These are phyloP conservation scores for Leishmania mexicana DNA, from an alignment of 208 protist genomes.

Conservation along the genomic window DNA sequence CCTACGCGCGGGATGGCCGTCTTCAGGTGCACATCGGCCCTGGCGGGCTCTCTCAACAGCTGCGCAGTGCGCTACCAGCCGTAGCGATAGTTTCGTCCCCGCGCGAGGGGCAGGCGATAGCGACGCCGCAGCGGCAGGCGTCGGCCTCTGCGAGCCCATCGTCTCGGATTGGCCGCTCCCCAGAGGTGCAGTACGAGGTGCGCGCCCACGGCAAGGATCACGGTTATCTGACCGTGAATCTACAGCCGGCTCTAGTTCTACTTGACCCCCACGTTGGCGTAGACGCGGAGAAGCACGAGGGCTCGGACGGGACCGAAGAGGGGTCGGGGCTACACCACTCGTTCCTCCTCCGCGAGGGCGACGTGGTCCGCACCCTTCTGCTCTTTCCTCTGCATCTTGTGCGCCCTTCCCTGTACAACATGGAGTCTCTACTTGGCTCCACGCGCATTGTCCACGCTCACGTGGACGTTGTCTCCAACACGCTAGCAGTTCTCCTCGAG, in stretches of 20 bases:
- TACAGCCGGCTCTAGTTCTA: constrained; percentile 25
- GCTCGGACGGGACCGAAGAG: not conserved
- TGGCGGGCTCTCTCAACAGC: constrained; percentile 25
- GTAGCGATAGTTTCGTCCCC: not conserved
- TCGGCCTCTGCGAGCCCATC: not conserved
- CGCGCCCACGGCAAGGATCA: constrained; percentile 42
- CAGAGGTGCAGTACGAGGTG: constrained; percentile 46
- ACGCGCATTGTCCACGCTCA: constrained; percentile 53
- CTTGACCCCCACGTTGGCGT: constrained; percentile 13
- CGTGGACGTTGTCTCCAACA: constrained; percentile 67
- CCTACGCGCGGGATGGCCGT: constrained; percentile 14
- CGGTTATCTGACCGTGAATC: constrained; percentile 40
- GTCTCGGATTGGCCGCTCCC: constrained; percentile 18
- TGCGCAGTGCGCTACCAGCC: constrained; percentile 24
- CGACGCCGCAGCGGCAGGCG: not conserved
- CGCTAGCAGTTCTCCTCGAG: constrained; percentile 59
- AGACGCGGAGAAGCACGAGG: not conserved
- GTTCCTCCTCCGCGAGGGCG: constrained; percentile 40
- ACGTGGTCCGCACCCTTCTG: constrained; percentile 57
- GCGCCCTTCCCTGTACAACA: constrained; percentile 61
- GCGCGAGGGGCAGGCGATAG: not conserved
- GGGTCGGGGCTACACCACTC: not conserved
- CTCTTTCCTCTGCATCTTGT: constrained; percentile 77
- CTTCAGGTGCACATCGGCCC: constrained; percentile 38
- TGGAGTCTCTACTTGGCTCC: constrained; percentile 48